phyloP scores from a whole-genome alignment of 2,329 filamentous ascomycete genomes.

The Aspergillus luchuensis region DNA sequence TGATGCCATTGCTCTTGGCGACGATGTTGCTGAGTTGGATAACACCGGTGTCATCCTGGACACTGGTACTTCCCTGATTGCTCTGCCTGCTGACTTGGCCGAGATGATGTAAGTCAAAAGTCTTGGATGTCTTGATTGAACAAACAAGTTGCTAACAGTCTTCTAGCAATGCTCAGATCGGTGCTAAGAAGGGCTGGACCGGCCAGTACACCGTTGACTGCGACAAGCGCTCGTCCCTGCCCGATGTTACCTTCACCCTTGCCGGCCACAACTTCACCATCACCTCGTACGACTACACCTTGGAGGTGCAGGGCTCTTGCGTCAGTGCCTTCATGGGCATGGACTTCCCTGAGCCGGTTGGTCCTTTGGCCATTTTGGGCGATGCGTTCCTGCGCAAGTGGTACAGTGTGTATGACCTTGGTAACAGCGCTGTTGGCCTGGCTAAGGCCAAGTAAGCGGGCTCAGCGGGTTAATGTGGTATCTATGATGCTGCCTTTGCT shows the following conservation, averaged over 20 bases:
- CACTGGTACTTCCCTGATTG: conserved; percentile 96
- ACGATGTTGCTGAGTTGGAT: conserved; percentile 83
- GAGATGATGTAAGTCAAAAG: conserved; percentile 70
- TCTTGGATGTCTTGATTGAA: not conserved
- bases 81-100: conserved; percentile 84
- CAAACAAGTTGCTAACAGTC: conserved; percentile 15
- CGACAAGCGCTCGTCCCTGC: conserved; percentile 75
- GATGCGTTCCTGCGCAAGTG: conserved; percentile 58
- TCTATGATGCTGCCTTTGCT: conserved; percentile 10
- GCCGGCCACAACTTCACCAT: conserved; percentile 93
- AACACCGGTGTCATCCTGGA: conserved; percentile 96
- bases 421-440: conserved; percentile 83
- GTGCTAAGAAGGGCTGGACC: conserved; percentile 96
- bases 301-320: conserved; percentile 92
- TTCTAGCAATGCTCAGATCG: conserved; percentile 82
- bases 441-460: conserved; percentile 72
- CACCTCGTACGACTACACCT: conserved; percentile 84
- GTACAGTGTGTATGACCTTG: conserved; percentile 96
- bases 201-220: conserved; percentile 97
- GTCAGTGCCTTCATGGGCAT: conserved; percentile 98
- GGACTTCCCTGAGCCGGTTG: conserved; percentile 82
- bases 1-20: conserved; percentile 84
- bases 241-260: conserved; percentile 89
- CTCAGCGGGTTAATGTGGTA: conserved; percentile 8
- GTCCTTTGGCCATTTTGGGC: conserved; percentile 91